Conservation (phyloP, 495 filamentous ascomycete genomes). For the Daldinia grandis region DNA sequence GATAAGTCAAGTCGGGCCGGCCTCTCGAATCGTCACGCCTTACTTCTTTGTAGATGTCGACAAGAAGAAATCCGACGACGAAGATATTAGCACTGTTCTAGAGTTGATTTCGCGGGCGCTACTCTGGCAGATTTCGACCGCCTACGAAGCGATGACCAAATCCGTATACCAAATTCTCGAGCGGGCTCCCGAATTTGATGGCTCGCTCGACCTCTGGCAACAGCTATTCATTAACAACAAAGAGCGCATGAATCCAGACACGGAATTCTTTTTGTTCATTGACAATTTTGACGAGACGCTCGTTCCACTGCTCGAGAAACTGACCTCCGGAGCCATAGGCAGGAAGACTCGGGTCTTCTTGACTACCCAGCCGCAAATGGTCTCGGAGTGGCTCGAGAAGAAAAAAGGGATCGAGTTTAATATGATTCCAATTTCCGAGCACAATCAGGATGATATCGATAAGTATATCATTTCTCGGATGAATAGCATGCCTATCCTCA, state of each 20-base stretch:
- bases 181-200: constrained; percentile 40
- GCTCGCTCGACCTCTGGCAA: constrained; percentile 43
- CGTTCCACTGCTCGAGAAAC: constrained; percentile 40
- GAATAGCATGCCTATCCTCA: constrained; percentile 43
- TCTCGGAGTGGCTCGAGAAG: constrained; percentile 23
- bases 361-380: constrained; percentile 26
- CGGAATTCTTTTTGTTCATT: constrained; percentile 51
- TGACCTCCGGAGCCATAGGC: constrained; percentile 35
- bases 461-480: constrained; percentile 48
- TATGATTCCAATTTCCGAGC: constrained; percentile 37
- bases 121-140: constrained; percentile 51
- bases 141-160: constrained; percentile 51
- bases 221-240: constrained; percentile 48
- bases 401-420: constrained; percentile 15
- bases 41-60: constrained; percentile 55
- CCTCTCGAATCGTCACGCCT: constrained; percentile 43
- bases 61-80: constrained; percentile 44
- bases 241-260: constrained; percentile 46
- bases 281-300: constrained; percentile 45
- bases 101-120: constrained; percentile 45
- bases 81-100: constrained; percentile 24
- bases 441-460: constrained; percentile 46
- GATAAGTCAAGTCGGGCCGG: constrained; percentile 42
- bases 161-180: constrained; percentile 48
- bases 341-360: constrained; percentile 39